Percentiles rank a stretch among this genome's conserved stretches.
Evolutionary conservation across 2,329 filamentous ascomycete genomes (phyloP).

Genomic region (Akanthomyces uredinophilus): DNA sequence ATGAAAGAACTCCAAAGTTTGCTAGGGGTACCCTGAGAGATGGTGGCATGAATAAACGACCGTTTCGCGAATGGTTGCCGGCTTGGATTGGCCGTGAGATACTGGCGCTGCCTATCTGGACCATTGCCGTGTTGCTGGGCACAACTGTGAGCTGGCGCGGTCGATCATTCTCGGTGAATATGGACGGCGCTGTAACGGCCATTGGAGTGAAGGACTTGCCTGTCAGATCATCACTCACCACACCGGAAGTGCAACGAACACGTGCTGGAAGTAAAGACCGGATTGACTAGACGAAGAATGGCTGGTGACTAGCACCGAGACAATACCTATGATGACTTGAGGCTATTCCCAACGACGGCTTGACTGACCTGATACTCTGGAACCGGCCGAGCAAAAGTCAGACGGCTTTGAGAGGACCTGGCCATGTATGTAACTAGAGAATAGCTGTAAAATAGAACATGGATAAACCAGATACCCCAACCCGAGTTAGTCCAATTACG

Average conservation of each 20-base stretch:
- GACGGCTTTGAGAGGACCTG: neutral
- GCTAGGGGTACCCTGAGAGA: conserved; percentile 43
- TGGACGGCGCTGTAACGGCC: conserved; percentile 73
- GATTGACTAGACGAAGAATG: conserved; percentile 18
- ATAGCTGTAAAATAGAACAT: conserved; percentile 1
- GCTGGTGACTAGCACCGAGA: neutral
- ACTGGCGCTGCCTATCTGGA: conserved; percentile 84
- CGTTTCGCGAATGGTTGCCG: conserved; percentile 65
- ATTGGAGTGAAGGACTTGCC: conserved; percentile 21
- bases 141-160: conserved; percentile 85
- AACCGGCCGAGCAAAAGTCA: neutral
- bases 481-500: neutral
- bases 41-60: conserved; percentile 42
- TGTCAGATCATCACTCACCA: conserved; percentile 7
- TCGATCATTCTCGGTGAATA: conserved; percentile 70
- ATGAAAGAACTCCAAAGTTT: conserved; percentile 70
- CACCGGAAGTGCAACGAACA: conserved; percentile 21
- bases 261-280: conserved; percentile 24
- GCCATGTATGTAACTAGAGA: neutral
- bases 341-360: neutral
- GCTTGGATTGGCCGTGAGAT: conserved; percentile 83
- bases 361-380: neutral
- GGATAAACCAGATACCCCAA: neutral
- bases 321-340: neutral
- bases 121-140: conserved; percentile 83